Base-by-base conservation (phyloP, 2,329 filamentous ascomycete species). In the Macrophomina phaseolina region DNA sequence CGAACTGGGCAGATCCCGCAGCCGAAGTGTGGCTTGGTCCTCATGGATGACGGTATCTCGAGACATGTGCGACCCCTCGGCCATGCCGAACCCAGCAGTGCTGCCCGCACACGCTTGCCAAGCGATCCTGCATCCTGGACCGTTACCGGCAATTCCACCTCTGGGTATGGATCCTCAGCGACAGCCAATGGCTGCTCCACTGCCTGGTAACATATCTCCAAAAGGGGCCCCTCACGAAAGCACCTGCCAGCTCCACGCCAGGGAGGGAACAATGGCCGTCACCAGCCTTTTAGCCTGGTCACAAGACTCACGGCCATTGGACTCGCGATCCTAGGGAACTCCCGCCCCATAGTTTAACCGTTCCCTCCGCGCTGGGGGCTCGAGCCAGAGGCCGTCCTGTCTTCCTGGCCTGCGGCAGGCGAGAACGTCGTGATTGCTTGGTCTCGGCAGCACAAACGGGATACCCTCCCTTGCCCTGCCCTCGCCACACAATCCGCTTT, bases 11-110 rank as follows among this genome's bases (percentile, higher is more conserved):
- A 38, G 58, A 36, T 62, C 32, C 58, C 58, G 58, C 58, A 62
- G 32, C 16, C 9, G 9, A 42, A 38, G 42, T 48, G 58, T 62
- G 58, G 45, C 58, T 62, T 62, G 58, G 58, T 36, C 58, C 12
- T 42, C 32, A 45, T 9, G 23, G 45, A 58, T 58, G 53, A 58
- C 53, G 42, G 28, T 36, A 38, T 49, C 45, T 62, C 58, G 58
- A 62, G 49, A 49, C 58, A 62, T 62, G 58, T 62, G 58, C 58
- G 40, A 62, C 58, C 30, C 58, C 58, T 62, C 58, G 58, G 58
- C 4, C n/a, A 16, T 49, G 42, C 58, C 58, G 58, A 62, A 62
- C 30, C 58, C 58, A 62, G 56, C 14, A 32, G 42, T 40, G 56
- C 30, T 48, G 56, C n/a, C 58, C 30, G 58, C 32, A 62, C 58